Base-by-base conservation (phyloP, 768 basidiomycete species). In the Amanita rimosa region DNA sequence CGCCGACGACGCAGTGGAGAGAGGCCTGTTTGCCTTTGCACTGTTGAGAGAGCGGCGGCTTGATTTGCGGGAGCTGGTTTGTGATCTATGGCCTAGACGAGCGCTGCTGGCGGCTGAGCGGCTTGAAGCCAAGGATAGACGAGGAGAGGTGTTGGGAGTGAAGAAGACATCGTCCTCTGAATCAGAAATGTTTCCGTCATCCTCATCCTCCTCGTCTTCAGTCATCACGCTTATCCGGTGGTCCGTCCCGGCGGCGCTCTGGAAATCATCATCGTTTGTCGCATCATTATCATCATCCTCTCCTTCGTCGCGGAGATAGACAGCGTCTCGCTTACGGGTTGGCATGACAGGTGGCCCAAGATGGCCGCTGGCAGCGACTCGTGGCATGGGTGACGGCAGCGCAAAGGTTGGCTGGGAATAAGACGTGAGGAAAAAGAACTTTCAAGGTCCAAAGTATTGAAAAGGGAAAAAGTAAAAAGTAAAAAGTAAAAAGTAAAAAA, bases 131-230 rank as follows among this genome's bases (percentile, higher is more conserved):
- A 72, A 65, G 5, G 77, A 77, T 3, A 71, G 65, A 29, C 72
- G 66, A 14, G 79, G 79, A 4, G 78, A 75, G 10, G 74, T 65
- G 51, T 69, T 65, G 14, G 81, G 80, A 1, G 82, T 85, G 60
- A 78, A 85, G 62, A 80, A 85, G 21, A 73, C 65, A 33, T 40
- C 50, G 22, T 49, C 48, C 40, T 49, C 48, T 1, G 48, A 49
- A 11, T 49, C 48, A 5, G 39, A 43, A 33, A 49, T 36, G 40
- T 49, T 49, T 13, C 41, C 48, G 16, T 43, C 40, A 8, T 49
- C 48, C 6, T 49, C 48, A 5, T 49, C 48, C 2, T 49, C 48
- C 6, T 49, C 48, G 9, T 49, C 48, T 8, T 48, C 26, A 6
- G 31, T 34, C 47, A 48, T 31, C 22, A 19, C 26, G 11, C 26